Evolutionary conservation across 208 protist genomes (phyloP), one percentile per base, ranked within the genome.

Genomic region (Endotrypanum monterogeii): DNA sequence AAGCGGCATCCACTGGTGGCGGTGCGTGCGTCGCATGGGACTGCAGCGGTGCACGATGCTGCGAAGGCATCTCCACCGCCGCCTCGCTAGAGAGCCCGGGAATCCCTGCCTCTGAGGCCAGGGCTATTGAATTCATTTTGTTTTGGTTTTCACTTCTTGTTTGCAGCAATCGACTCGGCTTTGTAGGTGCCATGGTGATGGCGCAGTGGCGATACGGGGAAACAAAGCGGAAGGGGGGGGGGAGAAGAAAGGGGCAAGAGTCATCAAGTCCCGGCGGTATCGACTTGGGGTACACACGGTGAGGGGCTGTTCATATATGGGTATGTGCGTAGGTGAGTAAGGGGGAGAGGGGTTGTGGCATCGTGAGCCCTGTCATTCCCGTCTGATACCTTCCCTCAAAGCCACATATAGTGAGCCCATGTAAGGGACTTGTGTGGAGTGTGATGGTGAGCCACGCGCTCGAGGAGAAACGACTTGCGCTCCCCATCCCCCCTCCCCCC

Each of bases 1-100:
- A 61, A 12, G 78, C 41, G 12, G 81, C 69, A 56, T 86, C 81
- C 12, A 62, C 32, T 4, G 73, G 35, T 18, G 74, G n/a, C 7
- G 69, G 11, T 3, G 35, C 51, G 56, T 76, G 67, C 20, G 65
- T 54, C 0, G 76, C 71, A 6, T 48, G 70, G 6, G 63, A 65
- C 39, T 35, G 73, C 32, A 39, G 73, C 39, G 60, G 62, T 8
- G 16, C 63, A 46, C 11, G 20, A 7, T 60, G 60, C 61, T 70
- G 48, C 16, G 56, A 74, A 12, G 60, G 74, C 6, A 3, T 46
- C 32, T 67, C 62, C 28, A 20, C 62, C 1, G 62, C 25, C 3
- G 32, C 48, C n/a, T n/a, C n/a, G 20, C 16, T 8, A 18, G 71
- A 39, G 23, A 35, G 2, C 28, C 39, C 68, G 20, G 7, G 50